phyloP scores from a whole-genome alignment of 2,329 filamentous ascomycete species.

The Trichoderma aggressivum region DNA sequence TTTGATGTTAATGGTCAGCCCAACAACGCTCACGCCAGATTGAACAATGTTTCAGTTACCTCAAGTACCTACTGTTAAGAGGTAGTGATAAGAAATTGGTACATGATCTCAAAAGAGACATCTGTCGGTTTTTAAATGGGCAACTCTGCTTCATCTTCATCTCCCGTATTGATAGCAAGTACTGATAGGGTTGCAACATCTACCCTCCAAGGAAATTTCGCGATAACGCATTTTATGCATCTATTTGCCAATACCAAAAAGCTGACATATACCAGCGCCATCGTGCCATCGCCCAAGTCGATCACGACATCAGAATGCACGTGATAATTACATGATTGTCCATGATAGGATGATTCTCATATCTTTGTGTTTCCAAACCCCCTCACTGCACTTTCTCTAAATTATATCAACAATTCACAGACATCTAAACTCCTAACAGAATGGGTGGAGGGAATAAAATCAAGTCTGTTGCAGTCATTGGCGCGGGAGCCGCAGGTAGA shows the following conservation, averaged over 20 bases:
- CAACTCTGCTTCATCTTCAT: neutral
- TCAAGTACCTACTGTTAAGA: neutral
- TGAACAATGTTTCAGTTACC: neutral
- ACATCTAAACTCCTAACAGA: neutral
- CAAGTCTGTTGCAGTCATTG: slow-evolving; percentile 19
- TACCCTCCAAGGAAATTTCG: neutral
- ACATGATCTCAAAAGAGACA: neutral
- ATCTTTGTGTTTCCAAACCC: neutral
- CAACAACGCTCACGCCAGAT: too few species aligned
- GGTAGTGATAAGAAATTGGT: neutral
- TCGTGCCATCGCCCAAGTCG: slow-evolving; percentile 15
- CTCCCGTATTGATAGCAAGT: neutral
- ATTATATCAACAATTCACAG: neutral
- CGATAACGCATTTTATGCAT: slow-evolving; percentile 8
- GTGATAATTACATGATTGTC: slow-evolving; percentile 9
- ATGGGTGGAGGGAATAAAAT: slow-evolving; percentile 18
- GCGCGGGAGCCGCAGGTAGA: slow-evolving; percentile 19
- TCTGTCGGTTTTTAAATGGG: neutral
- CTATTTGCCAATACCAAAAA: neutral
- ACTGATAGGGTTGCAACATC: neutral
- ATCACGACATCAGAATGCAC: slow-evolving; percentile 17
- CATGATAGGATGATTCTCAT: neutral
- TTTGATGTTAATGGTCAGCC: neutral
- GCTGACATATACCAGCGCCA: neutral
- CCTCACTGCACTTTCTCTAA: neutral